Conservation (phyloP, 352 stramenopile species). For the Pilasporangium apinafurcum region DNA sequence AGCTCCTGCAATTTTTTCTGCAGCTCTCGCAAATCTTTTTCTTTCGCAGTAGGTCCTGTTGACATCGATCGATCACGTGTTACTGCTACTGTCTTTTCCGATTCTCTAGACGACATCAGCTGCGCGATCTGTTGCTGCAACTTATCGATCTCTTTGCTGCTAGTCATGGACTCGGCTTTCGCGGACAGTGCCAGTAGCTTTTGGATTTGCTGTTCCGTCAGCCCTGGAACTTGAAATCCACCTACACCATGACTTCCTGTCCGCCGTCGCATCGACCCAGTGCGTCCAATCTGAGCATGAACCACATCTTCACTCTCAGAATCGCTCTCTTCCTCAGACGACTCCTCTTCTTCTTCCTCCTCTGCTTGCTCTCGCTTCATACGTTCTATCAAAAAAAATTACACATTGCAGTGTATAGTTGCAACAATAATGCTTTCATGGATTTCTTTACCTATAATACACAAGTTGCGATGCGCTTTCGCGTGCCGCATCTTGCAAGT, state of each 20-base stretch:
- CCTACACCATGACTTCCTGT: background rate
- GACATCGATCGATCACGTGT: conserved; percentile 23
- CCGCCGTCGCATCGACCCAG: conserved; percentile 8
- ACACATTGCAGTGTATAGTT: too few relatives aligned
- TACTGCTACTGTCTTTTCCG: conserved; percentile 10
- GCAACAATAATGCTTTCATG: too few relatives aligned
- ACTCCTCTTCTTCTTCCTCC: conserved; percentile 34
- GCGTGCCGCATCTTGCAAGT: conserved; percentile 68
- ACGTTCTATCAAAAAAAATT: conserved; percentile 25
- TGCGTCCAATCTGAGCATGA: conserved; percentile 11
- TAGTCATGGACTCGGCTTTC: conserved; percentile 42
- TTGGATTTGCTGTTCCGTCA: conserved; percentile 60
- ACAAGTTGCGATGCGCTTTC: conserved; percentile 59
- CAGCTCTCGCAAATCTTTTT: conserved; percentile 71
- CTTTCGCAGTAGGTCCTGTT: conserved; percentile 30
- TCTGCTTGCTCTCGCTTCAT: conserved; percentile 60
- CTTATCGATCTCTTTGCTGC: conserved; percentile 41
- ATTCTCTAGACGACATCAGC: conserved; percentile 43
- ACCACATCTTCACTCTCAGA: conserved; percentile 52
- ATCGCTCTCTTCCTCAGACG: conserved; percentile 69
- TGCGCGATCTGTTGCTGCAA: conserved; percentile 72
- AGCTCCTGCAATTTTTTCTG: conserved; percentile 71
- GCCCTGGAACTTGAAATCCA: conserved; percentile 36
- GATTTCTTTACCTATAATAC: conserved; percentile 54
- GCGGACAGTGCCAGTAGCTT: conserved; percentile 58